Conservation (phyloP, 2,329 filamentous ascomycete species). For the Aspergillus terreus region DNA sequence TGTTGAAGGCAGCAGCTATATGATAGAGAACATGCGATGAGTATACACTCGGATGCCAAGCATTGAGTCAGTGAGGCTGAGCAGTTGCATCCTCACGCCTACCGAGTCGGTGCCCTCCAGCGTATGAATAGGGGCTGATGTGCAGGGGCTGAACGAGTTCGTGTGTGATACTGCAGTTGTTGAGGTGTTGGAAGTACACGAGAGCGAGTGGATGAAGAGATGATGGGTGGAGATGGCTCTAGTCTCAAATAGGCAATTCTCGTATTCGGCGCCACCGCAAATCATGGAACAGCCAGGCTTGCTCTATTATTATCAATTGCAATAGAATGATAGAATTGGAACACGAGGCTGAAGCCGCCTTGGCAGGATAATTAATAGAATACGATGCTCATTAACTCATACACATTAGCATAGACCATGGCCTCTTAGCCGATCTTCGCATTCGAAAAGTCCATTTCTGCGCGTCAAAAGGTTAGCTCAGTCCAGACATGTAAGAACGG, state of each 20-base stretch:
- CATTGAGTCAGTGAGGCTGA: background rate
- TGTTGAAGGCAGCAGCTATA: background rate
- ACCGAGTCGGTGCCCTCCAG: background rate
- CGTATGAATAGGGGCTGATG: background rate
- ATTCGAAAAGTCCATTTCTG: conserved; percentile 66
- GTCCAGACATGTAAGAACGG: background rate
- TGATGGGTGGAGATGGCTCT: conserved; percentile 6
- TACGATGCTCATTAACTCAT: conserved; percentile 19
- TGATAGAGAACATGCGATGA: too few relatives aligned
- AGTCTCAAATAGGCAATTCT: conserved; percentile 17
- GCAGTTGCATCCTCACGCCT: background rate
- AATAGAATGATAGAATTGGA: too few relatives aligned
- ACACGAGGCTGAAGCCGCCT: too few relatives aligned
- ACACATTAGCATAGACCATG: conserved; percentile 8
- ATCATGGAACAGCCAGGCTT: background rate
- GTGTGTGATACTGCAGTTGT: background rate
- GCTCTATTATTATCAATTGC: background rate
- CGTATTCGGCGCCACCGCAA: conserved; percentile 15
- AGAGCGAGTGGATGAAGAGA: background rate
- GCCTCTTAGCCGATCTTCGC: conserved; percentile 54
- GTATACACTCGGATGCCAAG: too few relatives aligned
- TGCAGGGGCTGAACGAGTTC: background rate
- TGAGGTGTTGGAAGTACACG: background rate
- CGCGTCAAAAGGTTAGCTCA: conserved; percentile 3
- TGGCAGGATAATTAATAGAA: background rate